These are phyloP conservation scores for Macrotyloma uniflorum DNA, from an alignment of 306 rosid genomes.

Conservation along the genomic window DNA sequence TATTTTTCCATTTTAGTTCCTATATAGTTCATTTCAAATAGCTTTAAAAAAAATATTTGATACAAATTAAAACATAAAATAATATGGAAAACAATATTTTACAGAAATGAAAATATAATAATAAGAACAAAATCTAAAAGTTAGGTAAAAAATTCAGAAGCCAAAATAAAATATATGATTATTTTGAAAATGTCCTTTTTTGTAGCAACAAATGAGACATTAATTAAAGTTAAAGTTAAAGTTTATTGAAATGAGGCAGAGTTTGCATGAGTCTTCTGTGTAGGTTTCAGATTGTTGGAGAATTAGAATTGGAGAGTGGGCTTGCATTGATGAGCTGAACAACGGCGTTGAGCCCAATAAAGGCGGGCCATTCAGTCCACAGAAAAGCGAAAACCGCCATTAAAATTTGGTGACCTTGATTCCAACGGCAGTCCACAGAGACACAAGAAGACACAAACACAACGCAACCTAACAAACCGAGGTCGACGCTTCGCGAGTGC, in stretches of 20 bases:
- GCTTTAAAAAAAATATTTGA: no score
- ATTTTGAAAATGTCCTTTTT: no score
- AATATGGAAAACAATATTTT: no score
- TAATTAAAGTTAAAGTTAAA: no score
- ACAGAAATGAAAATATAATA: no score
- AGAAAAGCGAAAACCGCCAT: neutral
- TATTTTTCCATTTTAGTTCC: no score
- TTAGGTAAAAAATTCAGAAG: no score
- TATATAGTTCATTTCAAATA: no score
- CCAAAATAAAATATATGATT: no score
- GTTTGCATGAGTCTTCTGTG: neutral
- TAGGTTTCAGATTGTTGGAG: neutral
- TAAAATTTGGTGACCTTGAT: neutral
- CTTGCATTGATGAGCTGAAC: neutral
- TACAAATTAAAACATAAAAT: no score
- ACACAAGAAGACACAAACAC: neutral
- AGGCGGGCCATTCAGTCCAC: slow-evolving; percentile 17
- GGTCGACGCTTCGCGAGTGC: slow-evolving; percentile 13
- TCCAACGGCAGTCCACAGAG: slow-evolving; percentile 47
- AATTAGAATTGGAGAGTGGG: neutral
- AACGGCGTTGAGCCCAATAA: slow-evolving; percentile 26
- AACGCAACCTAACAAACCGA: neutral
- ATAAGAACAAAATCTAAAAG: no score
- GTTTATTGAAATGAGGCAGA: neutral
- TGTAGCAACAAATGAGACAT: no score